Percentiles rank a stretch among this genome's conserved stretches.
These are phyloP conservation scores for Cyclotella baltica DNA, from an alignment of 108 stramenopile genomes.

Conservation along the genomic window DNA sequence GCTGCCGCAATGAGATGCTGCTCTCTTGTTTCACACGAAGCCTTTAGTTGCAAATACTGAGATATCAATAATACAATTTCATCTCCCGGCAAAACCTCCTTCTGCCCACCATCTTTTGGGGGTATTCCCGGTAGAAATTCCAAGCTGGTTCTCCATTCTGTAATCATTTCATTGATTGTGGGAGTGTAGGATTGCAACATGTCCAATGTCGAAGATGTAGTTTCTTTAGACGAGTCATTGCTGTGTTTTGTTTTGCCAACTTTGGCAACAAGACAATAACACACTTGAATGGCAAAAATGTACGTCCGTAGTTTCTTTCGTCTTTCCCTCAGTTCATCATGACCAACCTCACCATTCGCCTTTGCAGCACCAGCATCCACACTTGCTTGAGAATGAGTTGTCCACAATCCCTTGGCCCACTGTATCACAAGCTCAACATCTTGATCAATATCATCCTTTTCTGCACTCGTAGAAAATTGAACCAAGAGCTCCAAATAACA, in stretches of 20 bases:
- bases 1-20: constrained; percentile 47
- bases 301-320: constrained; percentile 62
- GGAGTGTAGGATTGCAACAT: constrained; percentile 34
- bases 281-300: constrained; percentile 67
- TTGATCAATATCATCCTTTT: constrained; percentile 6
- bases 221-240: not conserved
- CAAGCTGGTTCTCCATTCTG: constrained; percentile 45
- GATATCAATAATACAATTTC: constrained; percentile 71
- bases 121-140: constrained; percentile 34
- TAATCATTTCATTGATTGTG: constrained; percentile 22
- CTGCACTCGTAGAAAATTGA: not conserved
- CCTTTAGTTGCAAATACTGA: constrained; percentile 27
- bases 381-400: constrained; percentile 24
- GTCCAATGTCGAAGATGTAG: not conserved
- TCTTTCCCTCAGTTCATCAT: constrained; percentile 44
- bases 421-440: constrained; percentile 26
- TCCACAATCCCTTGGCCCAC: constrained; percentile 57
- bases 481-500: constrained; percentile 47
- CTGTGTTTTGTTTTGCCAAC: not conserved
- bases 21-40: constrained; percentile 8
- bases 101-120: constrained; percentile 62
- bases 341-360: constrained; percentile 3
- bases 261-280: constrained; percentile 53
- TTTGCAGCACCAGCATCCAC: not conserved
- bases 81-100: constrained; percentile 80